A percentile compares a stretch with the other conserved stretches of the same genome.
These are phyloP conservation scores for Stereum hirsutum DNA, from an alignment of 1,284 basidiomycete species.

Conservation along the genomic window DNA sequence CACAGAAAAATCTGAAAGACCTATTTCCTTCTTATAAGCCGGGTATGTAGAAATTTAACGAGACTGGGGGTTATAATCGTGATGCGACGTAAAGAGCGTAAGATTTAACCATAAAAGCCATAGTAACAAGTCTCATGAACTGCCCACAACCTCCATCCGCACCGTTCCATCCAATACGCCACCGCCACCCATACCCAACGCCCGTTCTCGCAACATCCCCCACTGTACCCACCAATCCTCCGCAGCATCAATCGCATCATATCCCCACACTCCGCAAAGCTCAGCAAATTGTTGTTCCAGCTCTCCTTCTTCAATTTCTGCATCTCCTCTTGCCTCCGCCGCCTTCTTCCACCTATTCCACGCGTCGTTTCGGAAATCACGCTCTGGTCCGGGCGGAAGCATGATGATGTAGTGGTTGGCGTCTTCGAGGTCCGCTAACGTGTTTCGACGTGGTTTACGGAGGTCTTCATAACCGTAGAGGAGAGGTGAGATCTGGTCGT, in stretches of 20 bases:
- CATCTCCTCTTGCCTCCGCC: neutral
- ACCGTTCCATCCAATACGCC: too few relatives aligned
- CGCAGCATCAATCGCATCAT: slow-evolving; percentile 12
- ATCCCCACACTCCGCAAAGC: slow-evolving; percentile 10
- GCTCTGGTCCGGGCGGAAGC: slow-evolving; percentile 12
- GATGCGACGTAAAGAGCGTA: too few relatives aligned
- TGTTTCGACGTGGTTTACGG: slow-evolving; percentile 13
- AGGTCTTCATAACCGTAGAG: slow-evolving; percentile 19
- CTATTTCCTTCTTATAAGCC: too few relatives aligned
- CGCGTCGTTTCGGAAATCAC: slow-evolving; percentile 11
- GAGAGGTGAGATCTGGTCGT: slow-evolving; percentile 14
- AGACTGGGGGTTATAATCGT: too few relatives aligned
- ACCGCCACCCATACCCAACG: too few relatives aligned
- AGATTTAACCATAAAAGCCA: too few relatives aligned
- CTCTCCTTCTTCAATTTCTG: slow-evolving; percentile 6
- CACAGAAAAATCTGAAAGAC: too few relatives aligned
- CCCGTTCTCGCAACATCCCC: slow-evolving; percentile 5
- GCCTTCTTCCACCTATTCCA: slow-evolving; percentile 4
- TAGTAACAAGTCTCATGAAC: too few relatives aligned
- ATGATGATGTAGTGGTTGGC: slow-evolving; percentile 9
- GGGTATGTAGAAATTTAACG: too few relatives aligned
- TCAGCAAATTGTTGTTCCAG: slow-evolving; percentile 12
- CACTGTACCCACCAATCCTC: slow-evolving; percentile 9
- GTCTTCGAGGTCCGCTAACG: slow-evolving; percentile 12
- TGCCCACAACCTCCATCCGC: too few relatives aligned